These are phyloP conservation scores for Rossbeevera mucosa DNA, from an alignment of 768 basidiomycete genomes.

Conservation along the genomic window DNA sequence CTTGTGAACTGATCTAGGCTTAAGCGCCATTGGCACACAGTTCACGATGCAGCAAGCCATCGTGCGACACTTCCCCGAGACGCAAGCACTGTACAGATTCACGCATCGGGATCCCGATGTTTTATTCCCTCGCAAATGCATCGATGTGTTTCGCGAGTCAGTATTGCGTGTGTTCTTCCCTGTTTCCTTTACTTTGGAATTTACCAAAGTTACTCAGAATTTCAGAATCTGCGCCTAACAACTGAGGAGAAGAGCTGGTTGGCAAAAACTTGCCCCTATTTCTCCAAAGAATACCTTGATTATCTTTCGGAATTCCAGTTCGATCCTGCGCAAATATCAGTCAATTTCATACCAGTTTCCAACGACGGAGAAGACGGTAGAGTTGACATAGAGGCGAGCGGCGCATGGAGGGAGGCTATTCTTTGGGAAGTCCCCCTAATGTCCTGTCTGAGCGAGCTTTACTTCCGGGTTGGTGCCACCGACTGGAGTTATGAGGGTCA, in stretches of 20 bases:
- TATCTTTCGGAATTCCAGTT: conserved; percentile 69
- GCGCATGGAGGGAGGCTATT: conserved; percentile 80
- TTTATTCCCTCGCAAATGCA: conserved; percentile 48
- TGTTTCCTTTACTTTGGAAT: conserved; percentile 2
- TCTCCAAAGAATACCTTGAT: conserved; percentile 66
- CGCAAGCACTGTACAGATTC: conserved; percentile 70
- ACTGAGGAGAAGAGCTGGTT: conserved; percentile 66
- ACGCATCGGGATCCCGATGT: conserved; percentile 68
- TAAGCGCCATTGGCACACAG: conserved; percentile 34
- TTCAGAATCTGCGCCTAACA: conserved; percentile 59
- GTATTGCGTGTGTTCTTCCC: conserved; percentile 50
- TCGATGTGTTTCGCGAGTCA: conserved; percentile 40
- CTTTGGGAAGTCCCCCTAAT: conserved; percentile 96
- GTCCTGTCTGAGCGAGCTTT: conserved; percentile 86
- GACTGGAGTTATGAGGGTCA: conserved; percentile 89
- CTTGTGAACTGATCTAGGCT: background rate
- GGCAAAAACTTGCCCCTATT: conserved; percentile 62
- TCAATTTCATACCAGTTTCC: conserved; percentile 58
- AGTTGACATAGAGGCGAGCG: conserved; percentile 68
- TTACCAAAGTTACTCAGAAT: conserved; percentile 47
- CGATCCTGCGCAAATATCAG: conserved; percentile 58
- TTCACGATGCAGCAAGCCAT: conserved; percentile 97
- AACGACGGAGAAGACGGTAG: conserved; percentile 49
- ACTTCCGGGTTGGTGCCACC: conserved; percentile 67
- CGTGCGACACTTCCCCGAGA: conserved; percentile 66